These are phyloP conservation scores for Epipyxis sp. DNA, from an alignment of 108 stramenopile species.

Conservation along the genomic window DNA sequence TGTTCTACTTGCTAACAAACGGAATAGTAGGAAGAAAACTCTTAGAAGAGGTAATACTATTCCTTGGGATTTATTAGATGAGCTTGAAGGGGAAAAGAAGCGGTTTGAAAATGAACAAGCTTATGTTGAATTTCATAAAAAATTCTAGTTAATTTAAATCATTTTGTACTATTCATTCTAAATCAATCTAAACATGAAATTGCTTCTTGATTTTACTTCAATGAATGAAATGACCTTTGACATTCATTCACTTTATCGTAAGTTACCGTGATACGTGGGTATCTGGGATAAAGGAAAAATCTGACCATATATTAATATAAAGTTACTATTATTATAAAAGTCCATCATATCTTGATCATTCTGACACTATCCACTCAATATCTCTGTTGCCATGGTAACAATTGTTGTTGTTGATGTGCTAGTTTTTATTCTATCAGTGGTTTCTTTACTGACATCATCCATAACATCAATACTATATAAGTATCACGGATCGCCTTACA, in stretches of 20 bases:
- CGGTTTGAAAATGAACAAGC: conserved; percentile 1
- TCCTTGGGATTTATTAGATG: conserved; percentile 27
- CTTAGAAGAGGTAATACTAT: neutral
- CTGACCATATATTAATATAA: neutral
- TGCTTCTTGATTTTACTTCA: neutral
- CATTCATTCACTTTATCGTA: neutral
- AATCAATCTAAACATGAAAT: neutral
- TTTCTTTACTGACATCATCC: neutral
- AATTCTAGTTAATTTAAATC: conserved; percentile 8
- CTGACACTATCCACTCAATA: neutral
- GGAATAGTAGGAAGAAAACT: conserved; percentile 17
- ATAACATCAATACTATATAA: too few relatives aligned
- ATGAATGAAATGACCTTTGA: neutral
- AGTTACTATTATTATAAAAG: neutral
- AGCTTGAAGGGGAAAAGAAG: neutral
- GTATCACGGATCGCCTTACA: too few relatives aligned
- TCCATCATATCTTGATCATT: neutral
- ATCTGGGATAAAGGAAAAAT: neutral
- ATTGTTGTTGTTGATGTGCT: too few relatives aligned
- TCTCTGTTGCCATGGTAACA: neutral
- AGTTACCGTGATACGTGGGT: neutral
- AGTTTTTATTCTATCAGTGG: neutral
- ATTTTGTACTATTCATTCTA: neutral
- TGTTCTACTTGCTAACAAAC: too few relatives aligned
- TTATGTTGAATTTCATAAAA: conserved; percentile 12